Base-by-base conservation (phyloP, 1,284 basidiomycete genomes). In the Ceratobasidium sp. region DNA sequence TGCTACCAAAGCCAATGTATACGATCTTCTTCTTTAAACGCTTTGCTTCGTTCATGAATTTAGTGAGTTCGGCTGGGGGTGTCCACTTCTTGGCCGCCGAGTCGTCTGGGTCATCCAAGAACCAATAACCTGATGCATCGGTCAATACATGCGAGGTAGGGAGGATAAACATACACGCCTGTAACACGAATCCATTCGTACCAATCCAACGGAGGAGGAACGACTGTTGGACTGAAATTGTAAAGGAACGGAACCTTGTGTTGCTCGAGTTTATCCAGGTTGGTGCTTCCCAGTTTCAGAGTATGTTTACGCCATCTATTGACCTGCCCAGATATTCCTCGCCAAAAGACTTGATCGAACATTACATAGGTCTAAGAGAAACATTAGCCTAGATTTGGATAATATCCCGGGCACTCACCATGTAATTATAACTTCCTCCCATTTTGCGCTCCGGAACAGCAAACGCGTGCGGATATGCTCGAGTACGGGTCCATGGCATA, bases 301-400 rank as follows among this genome's bases (percentile, higher is more conserved):
- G 87, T 81, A 76, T 93, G 88, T 76, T 90, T 88, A 32, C 97
- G 86, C 95, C 96, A 99, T 52, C 93, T 87, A 79, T 99, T 99
- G 78, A 99, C 91, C 79, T 98, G 97, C 1, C 93, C 92, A 1
- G 96, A 86, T 52, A 90, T 97, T 8, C 93, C 96, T 65, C 93
- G 87, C 97, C 97, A 99, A 81, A 99, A 97, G 43, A 99, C 92
- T 83, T 98, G 96, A 79, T 99, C 97, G 79, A 98, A 98, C 86
- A 95, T 88, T 72, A 94, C 92, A 79, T 94, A 94, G 3, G 92
- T 90, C 90, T 92, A 61, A 8, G 64, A 39, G 53, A 23, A 69
- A 23, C 60, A 36, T 18, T 48, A 45, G 58, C n/a, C 6, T 39
- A 14, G n/a, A n/a, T n/a, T n/a, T n/a, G n/a, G n/a, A n/a, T n/a